Base-by-base conservation (phyloP, 2,329 filamentous ascomycete genomes). In the Botrytis byssoidea region DNA sequence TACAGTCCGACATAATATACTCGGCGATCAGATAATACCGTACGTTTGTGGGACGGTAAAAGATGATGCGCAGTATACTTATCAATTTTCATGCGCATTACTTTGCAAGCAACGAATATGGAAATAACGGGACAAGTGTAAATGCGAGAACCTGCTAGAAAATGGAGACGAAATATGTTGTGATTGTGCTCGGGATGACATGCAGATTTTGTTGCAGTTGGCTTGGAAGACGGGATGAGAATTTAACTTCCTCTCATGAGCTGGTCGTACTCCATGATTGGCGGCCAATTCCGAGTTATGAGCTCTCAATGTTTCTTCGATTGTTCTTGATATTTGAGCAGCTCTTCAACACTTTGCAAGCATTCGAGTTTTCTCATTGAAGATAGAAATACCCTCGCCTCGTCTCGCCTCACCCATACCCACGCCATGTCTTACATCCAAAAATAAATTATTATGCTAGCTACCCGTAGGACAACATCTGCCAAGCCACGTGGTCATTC, bases 151-250 rank as follows among this genome's bases (percentile, higher is more conserved):
- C 18, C n/a, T 69, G n/a, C 44, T 51, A 44, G 69, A 65, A 55
- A 29, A 42, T 46, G 32, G 5, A 42, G n/a, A 65, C 59, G 14
- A 40, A 14, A 55, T 55, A 63, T 65, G 64, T 55, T 67, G 64
- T 67, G 64, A n/a, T 67, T 55, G 59, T 55, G 59, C 51, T 42
- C 42, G 35, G 59, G 59, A 71, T 71, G 69, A 65, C 59, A 44
- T 71, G 69, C 69, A 71, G 59, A 51, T 64, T 48, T 29, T n/a
- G 69, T 63, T 55, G 35, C 59, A 71, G 44, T 35, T 55, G 69
- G 59, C 44, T 64, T 65, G 32, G 20, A 40, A 32, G 59, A 63
- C 14, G 22, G 35, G 64, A 55, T 55, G 64, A 55, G 44, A 29
- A 67, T 40, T 51, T 55, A 20, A 48, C 25, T 46, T 29, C 18